These are phyloP conservation scores for Smittium mucronatum DNA, from an alignment of 371 early-diverging fungal species.

Conservation along the genomic window DNA sequence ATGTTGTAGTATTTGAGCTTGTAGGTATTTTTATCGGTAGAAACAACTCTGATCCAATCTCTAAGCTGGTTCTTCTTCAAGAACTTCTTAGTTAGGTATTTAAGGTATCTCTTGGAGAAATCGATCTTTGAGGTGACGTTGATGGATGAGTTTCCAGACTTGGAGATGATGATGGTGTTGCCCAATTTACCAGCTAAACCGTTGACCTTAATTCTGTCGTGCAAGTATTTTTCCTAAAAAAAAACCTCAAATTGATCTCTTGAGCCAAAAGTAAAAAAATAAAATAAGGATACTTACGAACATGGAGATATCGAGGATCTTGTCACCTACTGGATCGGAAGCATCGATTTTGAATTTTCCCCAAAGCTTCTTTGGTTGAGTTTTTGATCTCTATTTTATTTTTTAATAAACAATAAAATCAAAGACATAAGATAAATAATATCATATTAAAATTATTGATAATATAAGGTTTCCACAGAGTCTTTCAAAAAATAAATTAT, in stretches of 20 bases:
- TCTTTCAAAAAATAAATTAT: neutral
- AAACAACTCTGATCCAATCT: conserved; percentile 96
- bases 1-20: conserved; percentile 82
- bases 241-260: neutral
- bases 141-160: conserved; percentile 58
- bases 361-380: conserved; percentile 31
- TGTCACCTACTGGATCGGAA: conserved; percentile 86
- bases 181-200: conserved; percentile 94
- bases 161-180: conserved; percentile 71
- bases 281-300: conserved; percentile 38
- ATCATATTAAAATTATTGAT: neutral
- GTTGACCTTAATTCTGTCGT: conserved; percentile 95
- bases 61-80: conserved; percentile 97
- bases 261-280: no score
- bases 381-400: conserved; percentile 9
- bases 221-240: conserved; percentile 71
- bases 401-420: neutral
- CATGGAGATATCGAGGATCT: conserved; percentile 91
- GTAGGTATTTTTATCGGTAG: conserved; percentile 81
- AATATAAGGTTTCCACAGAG: neutral
- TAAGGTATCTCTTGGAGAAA: conserved; percentile 97
- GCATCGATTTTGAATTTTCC: conserved; percentile 84
- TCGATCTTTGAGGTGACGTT: conserved; percentile 60
- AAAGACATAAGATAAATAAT: neutral
- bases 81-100: conserved; percentile 99